Base-by-base conservation (phyloP, 371 early-diverging fungal species). In the Dentiscutata heterogama region DNA sequence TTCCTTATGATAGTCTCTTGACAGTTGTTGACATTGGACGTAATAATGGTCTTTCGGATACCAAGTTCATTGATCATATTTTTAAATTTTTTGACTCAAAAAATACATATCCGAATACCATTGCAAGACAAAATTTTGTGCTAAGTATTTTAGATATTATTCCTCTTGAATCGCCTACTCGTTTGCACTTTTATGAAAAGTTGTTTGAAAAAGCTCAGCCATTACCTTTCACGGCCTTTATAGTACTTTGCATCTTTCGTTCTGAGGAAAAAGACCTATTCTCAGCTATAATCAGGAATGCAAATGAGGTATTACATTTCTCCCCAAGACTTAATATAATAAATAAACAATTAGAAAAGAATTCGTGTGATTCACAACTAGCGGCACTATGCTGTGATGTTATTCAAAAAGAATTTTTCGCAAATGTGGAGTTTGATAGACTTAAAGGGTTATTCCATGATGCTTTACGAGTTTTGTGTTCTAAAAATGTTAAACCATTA, bases 361-460 rank as follows among this genome's bases (percentile, higher is more conserved):
- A 60, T 78, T 16, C 29, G 11, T 31, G 22, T 13, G 35, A 78
- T 29, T 42, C 50, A 16, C 63, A 14, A 5, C 20, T 82, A 27
- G 61, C 75, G 25, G 46, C 82, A 54, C 42, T 82, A 13, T 51
- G 63, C 20, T 82, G 82, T 67, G 82, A 82, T 54, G 60, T 78
- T 39, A 27, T 82, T 39, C 82, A 82, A 50, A 25, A 58, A 31
- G 64, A 63, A 61, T 61, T 77, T 54, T 82, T 78, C n/a, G 18
- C 25, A 14, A 25, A 72, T 6, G 53, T 51, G n/a, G 72, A 53
- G 1, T 16, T 72, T 7, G 16, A 25, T 27, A 51, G 16, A 7
- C 25, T 72, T 16, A n/a, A 27, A 1, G 1, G 13, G 4, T 72
- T 39, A 22, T 70, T 72, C 7, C n/a, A 6, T 18, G 16, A 50